Percentiles rank a stretch among this genome's conserved stretches.
Evolutionary conservation across 768 basidiomycete species (phyloP).

Genomic region (Rhodotorula graminis): DNA sequence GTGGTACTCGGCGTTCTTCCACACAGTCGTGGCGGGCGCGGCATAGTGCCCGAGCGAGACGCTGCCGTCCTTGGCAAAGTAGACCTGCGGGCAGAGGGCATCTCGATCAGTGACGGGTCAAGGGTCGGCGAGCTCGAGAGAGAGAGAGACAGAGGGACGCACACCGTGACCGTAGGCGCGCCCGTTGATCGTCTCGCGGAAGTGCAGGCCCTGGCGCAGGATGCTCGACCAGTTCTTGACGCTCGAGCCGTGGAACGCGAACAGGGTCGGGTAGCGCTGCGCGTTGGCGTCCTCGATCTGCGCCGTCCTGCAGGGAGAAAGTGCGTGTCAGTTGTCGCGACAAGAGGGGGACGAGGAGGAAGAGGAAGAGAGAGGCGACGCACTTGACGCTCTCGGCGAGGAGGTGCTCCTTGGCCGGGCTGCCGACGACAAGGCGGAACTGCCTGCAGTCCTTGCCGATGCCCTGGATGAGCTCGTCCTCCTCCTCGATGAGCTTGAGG

Average conservation of each 20-base stretch:
- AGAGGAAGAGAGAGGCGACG: too few species aligned
- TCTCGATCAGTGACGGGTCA: background rate
- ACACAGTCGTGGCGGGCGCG: slow-evolving; percentile 43
- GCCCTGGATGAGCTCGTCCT: slow-evolving; percentile 57
- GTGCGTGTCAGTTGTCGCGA: too few species aligned
- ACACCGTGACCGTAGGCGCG: slow-evolving; percentile 65
- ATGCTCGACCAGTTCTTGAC: slow-evolving; percentile 60
- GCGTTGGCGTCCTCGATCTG: slow-evolving; percentile 50
- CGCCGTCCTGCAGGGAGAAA: slow-evolving; percentile 45
- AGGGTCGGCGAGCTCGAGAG: background rate
- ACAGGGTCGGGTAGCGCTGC: slow-evolving; percentile 50
- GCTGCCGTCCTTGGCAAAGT: slow-evolving; percentile 45
- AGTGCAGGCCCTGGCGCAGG: slow-evolving; percentile 68
- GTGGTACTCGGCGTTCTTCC: slow-evolving; percentile 55
- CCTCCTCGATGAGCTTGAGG: slow-evolving; percentile 59
- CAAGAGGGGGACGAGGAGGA: background rate
- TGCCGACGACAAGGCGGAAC: slow-evolving; percentile 66
- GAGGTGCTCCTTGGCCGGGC: slow-evolving; percentile 66
- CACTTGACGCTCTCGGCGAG: slow-evolving; percentile 53
- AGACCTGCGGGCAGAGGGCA: slow-evolving; percentile 40
- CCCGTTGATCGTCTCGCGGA: slow-evolving; percentile 56
- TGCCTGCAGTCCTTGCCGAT: slow-evolving; percentile 60
- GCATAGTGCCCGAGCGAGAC: slow-evolving; percentile 23
- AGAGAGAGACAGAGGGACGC: background rate
- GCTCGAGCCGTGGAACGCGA: slow-evolving; percentile 54